These are phyloP conservation scores for Drechslerella stenobrocha DNA, from an alignment of 2,329 filamentous ascomycete genomes.

Conservation along the genomic window DNA sequence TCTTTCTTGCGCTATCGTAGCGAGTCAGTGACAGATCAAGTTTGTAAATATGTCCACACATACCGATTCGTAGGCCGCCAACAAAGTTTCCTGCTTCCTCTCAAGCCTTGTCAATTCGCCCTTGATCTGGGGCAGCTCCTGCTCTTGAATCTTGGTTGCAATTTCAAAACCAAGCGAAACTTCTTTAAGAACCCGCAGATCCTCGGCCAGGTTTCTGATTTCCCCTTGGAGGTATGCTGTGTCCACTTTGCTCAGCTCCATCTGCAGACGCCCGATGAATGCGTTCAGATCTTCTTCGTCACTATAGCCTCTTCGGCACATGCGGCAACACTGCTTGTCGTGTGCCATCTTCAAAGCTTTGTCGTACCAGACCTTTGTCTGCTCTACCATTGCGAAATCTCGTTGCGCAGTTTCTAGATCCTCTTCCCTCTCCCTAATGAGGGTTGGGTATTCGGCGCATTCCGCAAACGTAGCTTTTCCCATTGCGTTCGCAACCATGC, in stretches of 20 bases:
- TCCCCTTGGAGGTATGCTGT: conserved; percentile 11
- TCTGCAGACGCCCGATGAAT: conserved; percentile 22
- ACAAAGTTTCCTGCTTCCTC: conserved; percentile 31
- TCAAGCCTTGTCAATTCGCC: conserved; percentile 25
- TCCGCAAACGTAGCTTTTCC: conserved; percentile 23
- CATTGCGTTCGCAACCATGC: conserved; percentile 26
- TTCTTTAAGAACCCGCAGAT: conserved; percentile 27
- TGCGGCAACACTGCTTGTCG: conserved; percentile 38
- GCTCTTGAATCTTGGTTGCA: conserved; percentile 23
- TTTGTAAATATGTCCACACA: not conserved
- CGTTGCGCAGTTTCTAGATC: conserved; percentile 60
- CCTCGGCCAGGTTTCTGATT: conserved; percentile 5
- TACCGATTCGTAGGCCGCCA: conserved; percentile 25
- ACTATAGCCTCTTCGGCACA: conserved; percentile 31
- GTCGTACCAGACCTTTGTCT: conserved; percentile 34
- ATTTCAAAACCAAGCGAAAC: conserved; percentile 42
- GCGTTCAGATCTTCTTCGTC: conserved; percentile 31
- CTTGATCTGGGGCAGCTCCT: conserved; percentile 34
- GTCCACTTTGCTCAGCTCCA: conserved; percentile 13
- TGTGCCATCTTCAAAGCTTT: conserved; percentile 40
- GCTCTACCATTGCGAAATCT: conserved; percentile 31
- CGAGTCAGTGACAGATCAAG: not conserved
- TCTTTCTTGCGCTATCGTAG: conserved; percentile 62
- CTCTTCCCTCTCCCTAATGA: conserved; percentile 59
- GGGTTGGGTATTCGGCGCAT: conserved; percentile 29